Evolutionary conservation across 2,329 filamentous ascomycete genomes (phyloP).

Genomic region (Talaromyces marneffei): DNA sequence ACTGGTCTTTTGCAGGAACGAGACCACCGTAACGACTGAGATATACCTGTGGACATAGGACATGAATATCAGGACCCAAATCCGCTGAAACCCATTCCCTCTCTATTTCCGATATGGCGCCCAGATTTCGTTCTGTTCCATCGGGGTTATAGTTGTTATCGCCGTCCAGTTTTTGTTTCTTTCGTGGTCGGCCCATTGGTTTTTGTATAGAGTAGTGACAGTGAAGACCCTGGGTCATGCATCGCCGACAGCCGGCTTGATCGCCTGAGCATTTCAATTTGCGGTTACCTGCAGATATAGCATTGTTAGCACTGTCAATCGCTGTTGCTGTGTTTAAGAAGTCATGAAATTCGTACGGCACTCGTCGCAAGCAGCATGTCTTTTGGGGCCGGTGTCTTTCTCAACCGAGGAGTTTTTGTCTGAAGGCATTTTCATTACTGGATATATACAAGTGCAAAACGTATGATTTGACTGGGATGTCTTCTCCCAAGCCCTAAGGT

Average conservation of each 20-base stretch:
- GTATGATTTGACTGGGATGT: not conserved
- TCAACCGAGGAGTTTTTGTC: slow-evolving; percentile 1
- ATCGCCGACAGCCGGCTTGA: slow-evolving; percentile 38
- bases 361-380: slow-evolving; percentile 46
- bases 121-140: not conserved
- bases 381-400: slow-evolving; percentile 29
- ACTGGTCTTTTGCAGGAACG: slow-evolving; percentile 14
- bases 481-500: not conserved
- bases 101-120: slow-evolving; percentile 22
- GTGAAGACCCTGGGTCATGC: slow-evolving; percentile 35
- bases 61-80: slow-evolving; percentile 21
- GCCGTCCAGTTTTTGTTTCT: slow-evolving; percentile 33
- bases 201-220: slow-evolving; percentile 46
- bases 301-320: slow-evolving; percentile 15
- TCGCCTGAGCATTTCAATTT: slow-evolving; percentile 47
- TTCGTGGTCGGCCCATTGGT: slow-evolving; percentile 44
- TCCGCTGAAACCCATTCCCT: slow-evolving; percentile 18
- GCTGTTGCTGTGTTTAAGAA: not conserved
- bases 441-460: not conserved
- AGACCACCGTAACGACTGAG: slow-evolving; percentile 3
- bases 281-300: slow-evolving; percentile 34
- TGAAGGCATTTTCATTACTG: not conserved
- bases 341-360: slow-evolving; percentile 36
- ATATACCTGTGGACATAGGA: slow-evolving; percentile 28
- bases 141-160: slow-evolving; percentile 12